Evolutionary conservation across 495 filamentous ascomycete species (phyloP), one percentile per base, ranked within the genome.

Genomic region (Hypomontagnella submonticulosa): DNA sequence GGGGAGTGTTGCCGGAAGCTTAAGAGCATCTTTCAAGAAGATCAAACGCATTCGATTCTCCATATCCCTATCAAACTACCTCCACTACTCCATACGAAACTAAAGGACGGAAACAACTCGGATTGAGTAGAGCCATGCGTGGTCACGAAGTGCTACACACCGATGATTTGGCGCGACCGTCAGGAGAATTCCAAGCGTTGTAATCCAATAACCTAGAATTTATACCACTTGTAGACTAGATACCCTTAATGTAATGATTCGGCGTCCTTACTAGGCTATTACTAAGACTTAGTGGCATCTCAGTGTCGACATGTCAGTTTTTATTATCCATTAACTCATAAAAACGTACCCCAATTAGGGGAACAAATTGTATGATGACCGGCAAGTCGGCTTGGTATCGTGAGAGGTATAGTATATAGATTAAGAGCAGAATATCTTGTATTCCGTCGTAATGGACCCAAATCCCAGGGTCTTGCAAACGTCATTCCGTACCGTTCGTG

Each of bases 1-100:
- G 40, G 43, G 1, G 78, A 80, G 57, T 81, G 79, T 50, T 76
- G 73, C 48, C 44, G 54, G 44, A 50, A 41, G 47, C 61, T 81
- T 27, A 66, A 56, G 36, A 63, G 61, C 12, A 70, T 72, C 6
- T 80, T 81, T 52, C 63, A 71, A 34, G 71, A 63, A 41, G 60
- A 66, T 9, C n/a, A 71, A 8, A 6, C 52, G 4, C 57, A 34
- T 40, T 40, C 46, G 13, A 52, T 62, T 13, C 30, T 66, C 5
- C 30, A 61, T 18, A 20, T 63, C 9, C 55, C 49, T 0, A 10
- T 55, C 4, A 68, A 68, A 43, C 20, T 68, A 32, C 52, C 57
- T 10, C 42, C 59, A 4, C 4, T 63, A 15, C 59, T 63, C 0
- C 34, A 46, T 6, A 12, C 49, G 0, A 57, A 59, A n/a, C 18